Evolutionary conservation across 2,329 filamentous ascomycete genomes (phyloP), one percentile per base, ranked within the genome.

Genomic region (Phialophora tarda): DNA sequence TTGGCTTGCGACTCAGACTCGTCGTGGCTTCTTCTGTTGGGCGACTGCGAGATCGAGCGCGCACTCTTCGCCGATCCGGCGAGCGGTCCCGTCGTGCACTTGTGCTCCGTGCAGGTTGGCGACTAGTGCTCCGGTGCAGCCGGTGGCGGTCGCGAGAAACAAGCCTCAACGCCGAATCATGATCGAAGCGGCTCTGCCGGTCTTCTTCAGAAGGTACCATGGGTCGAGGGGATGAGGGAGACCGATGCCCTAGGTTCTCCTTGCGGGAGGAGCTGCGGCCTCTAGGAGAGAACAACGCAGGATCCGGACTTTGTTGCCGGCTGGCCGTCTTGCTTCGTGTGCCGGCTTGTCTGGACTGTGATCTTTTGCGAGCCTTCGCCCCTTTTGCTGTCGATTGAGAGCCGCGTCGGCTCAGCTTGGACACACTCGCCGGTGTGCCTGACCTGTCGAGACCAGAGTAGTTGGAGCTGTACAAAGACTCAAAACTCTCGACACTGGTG

Each of bases 221-320:
- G 3, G 92, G 91, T 24, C 93, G 80, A 1, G 93, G 92, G 0
- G 92, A 94, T 0, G 91, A 90, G 1, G 93, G 93, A 1, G 93
- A 97, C 58, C 88, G 84, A 53, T 85, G 79, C 2, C 79, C 75
- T n/a, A 87, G 86, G 2, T 82, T 84, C 21, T 86, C 83, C 17
- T 82, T 82, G n/a, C 88, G 84, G 17, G 83, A 84, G 56, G 84
- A 79, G 73, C 88, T 90, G 69, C 90, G 84, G 2, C 89, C 90
- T 58, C 90, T 70, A 30, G 69, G 64, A 26, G 71, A 61, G 17
- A 69, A 66, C 77, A 75, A 55, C 76, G 73, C 76, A 69, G 80
- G 63, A 75, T 69, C 67, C n/a, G 67, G 78, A 56, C 78, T 78
- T 8, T 75, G 73, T 61, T 79, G 78, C 59, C 80, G 63, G 38